These are phyloP conservation scores for Hysterangium stoloniferum DNA, from an alignment of 768 basidiomycete species.

Conservation along the genomic window DNA sequence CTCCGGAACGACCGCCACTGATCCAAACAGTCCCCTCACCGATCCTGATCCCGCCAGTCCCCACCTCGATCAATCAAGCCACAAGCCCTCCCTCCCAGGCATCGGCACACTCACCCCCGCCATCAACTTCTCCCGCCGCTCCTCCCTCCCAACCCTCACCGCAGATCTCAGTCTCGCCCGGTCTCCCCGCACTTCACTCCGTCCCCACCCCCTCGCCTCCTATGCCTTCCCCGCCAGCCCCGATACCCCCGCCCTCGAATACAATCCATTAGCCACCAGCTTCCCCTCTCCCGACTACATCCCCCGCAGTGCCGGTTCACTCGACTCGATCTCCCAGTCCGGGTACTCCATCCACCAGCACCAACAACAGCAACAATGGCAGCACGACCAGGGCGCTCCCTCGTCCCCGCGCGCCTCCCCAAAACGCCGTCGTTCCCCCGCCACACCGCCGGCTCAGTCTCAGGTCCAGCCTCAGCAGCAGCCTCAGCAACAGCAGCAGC, in stretches of 20 bases:
- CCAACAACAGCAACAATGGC: slow-evolving; percentile 21
- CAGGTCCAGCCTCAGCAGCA: slow-evolving; percentile 3
- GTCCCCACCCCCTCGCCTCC: slow-evolving; percentile 37
- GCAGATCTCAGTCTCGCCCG: slow-evolving; percentile 28
- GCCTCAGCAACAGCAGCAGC: too few species aligned
- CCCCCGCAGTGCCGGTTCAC: too few species aligned
- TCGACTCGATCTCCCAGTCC: slow-evolving; percentile 42
- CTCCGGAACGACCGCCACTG: slow-evolving; percentile 28
- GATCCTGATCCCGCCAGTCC: slow-evolving; percentile 1
- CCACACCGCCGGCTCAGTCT: slow-evolving; percentile 47
- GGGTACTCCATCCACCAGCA: slow-evolving; percentile 45
- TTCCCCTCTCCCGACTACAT: slow-evolving; percentile 21
- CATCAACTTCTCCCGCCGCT: slow-evolving; percentile 51
- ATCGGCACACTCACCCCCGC: slow-evolving; percentile 24
- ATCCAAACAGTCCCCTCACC: slow-evolving; percentile 6
- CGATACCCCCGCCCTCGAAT: slow-evolving; percentile 24
- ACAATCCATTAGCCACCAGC: slow-evolving; percentile 42
- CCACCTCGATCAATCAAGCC: slow-evolving; percentile 3
- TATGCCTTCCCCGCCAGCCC: slow-evolving; percentile 6
- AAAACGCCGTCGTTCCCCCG: slow-evolving; percentile 27
- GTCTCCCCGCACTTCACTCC: slow-evolving; percentile 36
- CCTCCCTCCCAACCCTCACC: slow-evolving; percentile 55
- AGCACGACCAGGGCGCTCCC: slow-evolving; percentile 29
- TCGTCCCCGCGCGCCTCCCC: slow-evolving; percentile 35
- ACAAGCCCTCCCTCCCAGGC: slow-evolving; percentile 11